Evolutionary conservation across 805 yeast species (phyloP), one percentile per base, ranked within the genome.

Genomic region (Lipomyces oligophaga): DNA sequence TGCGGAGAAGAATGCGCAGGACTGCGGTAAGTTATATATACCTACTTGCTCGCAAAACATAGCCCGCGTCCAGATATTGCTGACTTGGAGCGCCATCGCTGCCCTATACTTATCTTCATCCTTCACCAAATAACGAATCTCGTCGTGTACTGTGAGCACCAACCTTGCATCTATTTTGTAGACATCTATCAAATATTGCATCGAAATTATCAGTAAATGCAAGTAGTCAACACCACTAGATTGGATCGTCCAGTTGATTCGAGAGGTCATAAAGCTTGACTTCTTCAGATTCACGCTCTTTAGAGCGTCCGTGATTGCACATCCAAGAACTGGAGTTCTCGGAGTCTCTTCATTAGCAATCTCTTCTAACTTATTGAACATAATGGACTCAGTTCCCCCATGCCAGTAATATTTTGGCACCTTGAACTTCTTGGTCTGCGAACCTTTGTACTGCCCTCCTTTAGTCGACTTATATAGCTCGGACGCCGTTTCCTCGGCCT

Each of bases 181-280:
- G 51, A 72, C 75, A 32, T 77, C 73, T 33, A 77, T 71, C 57
- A 93, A 70, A 59, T 88, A 86, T 47, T 86, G 85, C 97, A 94
- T 89, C 0, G 96, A 78, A 3, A 87, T 77, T 39, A 90, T 74
- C 49, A 93, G 64, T 33, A 93, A 63, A 63, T 93, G 99, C 42
- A 93, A 71, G 61, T 94, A 93, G 63, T 93, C 98, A 16, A 94
- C 99, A 30, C 98, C 99, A 1, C 96, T 86, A 19, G 96, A 86
- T 64, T 93, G 99, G 62, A 93, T 93, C 0, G 96, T 86, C 99
- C 99, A 93, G 61, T 93, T 93, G 54, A 89, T 82, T 59, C 99
- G 68, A 1, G 96, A 87, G 0, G 98, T 93, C 55, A 93, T 67
- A 62, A 82, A 93, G 1, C 79, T 69, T 52, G 77, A 77, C 31